These are phyloP conservation scores for Bipolaris oryzae DNA, from an alignment of 2,329 filamentous ascomycete species.

Conservation along the genomic window DNA sequence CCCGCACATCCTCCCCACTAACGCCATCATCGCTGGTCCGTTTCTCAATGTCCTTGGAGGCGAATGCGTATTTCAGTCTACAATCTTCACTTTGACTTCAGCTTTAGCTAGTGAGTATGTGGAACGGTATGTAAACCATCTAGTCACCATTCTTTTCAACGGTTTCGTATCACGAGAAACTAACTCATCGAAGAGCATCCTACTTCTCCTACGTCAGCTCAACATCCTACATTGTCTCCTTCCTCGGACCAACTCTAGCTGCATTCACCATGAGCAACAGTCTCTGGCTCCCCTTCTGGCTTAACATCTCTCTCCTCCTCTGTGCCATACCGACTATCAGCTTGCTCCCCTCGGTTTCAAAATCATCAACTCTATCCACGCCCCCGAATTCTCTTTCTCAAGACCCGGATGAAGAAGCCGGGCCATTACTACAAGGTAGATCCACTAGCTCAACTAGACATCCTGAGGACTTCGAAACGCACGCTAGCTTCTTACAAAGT, in stretches of 20 bases:
- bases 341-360: slow-evolving; percentile 23
- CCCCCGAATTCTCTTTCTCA: background rate
- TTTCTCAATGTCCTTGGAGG: slow-evolving; percentile 43
- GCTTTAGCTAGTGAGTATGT: slow-evolving; percentile 41
- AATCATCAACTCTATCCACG: background rate
- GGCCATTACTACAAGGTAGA: slow-evolving; percentile 29
- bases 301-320: slow-evolving; percentile 38
- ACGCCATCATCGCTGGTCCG: slow-evolving; percentile 39
- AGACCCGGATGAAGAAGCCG: slow-evolving; percentile 23
- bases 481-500: slow-evolving; percentile 18
- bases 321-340: slow-evolving; percentile 36
- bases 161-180: background rate
- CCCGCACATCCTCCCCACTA: slow-evolving; percentile 33
- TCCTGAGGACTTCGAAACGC: slow-evolving; percentile 35
- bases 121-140: slow-evolving; percentile 27
- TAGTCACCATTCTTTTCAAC: no score
- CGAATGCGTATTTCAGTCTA: slow-evolving; percentile 47
- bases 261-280: slow-evolving; percentile 43
- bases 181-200: slow-evolving; percentile 29
- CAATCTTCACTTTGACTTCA: slow-evolving; percentile 43
- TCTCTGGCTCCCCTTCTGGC: slow-evolving; percentile 47
- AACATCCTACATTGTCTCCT: slow-evolving; percentile 42
- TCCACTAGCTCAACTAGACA: slow-evolving; percentile 16
- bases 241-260: slow-evolving; percentile 45
- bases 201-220: slow-evolving; percentile 47